Base-by-base conservation (phyloP, 2,329 filamentous ascomycete species). In the Cercospora canescens region DNA sequence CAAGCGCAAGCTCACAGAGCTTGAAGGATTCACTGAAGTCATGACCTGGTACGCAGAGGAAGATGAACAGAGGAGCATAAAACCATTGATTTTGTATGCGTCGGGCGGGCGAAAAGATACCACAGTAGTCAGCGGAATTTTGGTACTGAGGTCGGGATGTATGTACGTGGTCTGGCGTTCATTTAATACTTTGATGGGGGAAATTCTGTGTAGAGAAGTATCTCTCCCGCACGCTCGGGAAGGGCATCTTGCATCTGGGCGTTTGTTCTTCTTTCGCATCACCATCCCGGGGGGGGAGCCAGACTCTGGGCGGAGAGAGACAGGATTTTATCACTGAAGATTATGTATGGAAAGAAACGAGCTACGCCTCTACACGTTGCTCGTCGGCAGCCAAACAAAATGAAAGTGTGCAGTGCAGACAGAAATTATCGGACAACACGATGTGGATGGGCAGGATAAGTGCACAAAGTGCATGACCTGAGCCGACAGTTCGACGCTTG, bases 1-100 rank as follows among this genome's bases (percentile, higher is more conserved):
- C 73, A 14, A 97, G 94, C 79, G 93, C 94, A 26, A 97, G 94
- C 83, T 90, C 91, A 70, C 90, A 94, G 81, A 97, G 94, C 83
- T 93, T 89, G 86, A 88, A 92, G 75, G 94, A 98, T 79, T 90
- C 91, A 16, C 84, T 93, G 67, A 94, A 94, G 79, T 88, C 87
- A 74, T 90, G 70, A 76, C 60, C 21, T 35, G 60, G 28, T 24
- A 28, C 1, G 28, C 32, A 32, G 6, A 34, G 14, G 34, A 18
- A 55, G 6, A 35, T 34, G 26, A 55, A 12, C 52, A 55, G 52
- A 55, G 52, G 52, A 55, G 28, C 18, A 24, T 9, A 55, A 55
- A 21, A 34, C 11, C 14, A 18, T 50, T 50, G 45, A 50, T 50
- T 50, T 28, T 48, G 45, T 14, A 14, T 28, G 45, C n/a, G 45